phyloP scores from a whole-genome alignment of 306 rosid genomes.

The Fagus crenata region DNA sequence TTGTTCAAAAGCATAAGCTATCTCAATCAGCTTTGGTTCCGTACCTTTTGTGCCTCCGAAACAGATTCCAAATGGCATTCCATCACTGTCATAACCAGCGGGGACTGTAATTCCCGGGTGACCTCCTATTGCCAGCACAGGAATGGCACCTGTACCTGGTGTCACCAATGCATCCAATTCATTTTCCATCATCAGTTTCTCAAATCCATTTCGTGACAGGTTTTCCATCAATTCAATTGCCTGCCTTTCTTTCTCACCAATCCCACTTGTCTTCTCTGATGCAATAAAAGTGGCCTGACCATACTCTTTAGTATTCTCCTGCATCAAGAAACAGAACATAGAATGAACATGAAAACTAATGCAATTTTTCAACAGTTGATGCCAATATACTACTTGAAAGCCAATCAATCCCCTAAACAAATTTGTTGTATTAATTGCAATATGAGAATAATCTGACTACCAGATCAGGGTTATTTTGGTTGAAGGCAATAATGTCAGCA shows the following conservation, averaged over 20 bases:
- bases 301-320: conserved; percentile 40
- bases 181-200: conserved; percentile 38
- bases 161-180: conserved; percentile 46
- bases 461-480: conserved; percentile 42
- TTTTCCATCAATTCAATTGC: conserved; percentile 24
- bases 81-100: conserved; percentile 36
- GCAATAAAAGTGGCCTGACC: conserved; percentile 35
- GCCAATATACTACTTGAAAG: too few species aligned
- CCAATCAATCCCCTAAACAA: too few species aligned
- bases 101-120: conserved; percentile 45
- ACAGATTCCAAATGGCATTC: conserved; percentile 43
- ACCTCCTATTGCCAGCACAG: conserved; percentile 46
- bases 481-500: conserved; percentile 58
- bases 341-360: not conserved
- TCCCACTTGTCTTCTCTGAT: conserved; percentile 33
- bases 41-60: conserved; percentile 45
- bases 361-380: not conserved
- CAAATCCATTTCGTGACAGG: conserved; percentile 38
- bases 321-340: not conserved
- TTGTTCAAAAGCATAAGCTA: conserved; percentile 46
- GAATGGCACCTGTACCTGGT: conserved; percentile 21
- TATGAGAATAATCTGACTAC: conserved; percentile 29
- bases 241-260: conserved; percentile 23
- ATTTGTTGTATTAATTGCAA: not conserved
- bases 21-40: conserved; percentile 46